Conservation (phyloP, 169 alveolate species). For the Eimeria maxima region DNA sequence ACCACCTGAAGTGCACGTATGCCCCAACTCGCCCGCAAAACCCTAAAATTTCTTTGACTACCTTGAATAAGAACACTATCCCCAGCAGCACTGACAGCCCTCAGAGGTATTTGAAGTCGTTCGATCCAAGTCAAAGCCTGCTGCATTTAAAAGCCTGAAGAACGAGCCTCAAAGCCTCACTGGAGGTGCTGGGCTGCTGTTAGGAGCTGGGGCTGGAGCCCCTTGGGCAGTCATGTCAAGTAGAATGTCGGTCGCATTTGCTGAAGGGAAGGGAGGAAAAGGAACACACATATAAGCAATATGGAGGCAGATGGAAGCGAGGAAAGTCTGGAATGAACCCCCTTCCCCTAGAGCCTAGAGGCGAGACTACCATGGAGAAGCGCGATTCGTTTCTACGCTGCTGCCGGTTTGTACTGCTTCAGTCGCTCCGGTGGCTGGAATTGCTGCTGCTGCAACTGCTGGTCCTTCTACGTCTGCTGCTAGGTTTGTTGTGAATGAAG, state of each 20-base stretch:
- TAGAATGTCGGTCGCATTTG: conserved; percentile 35
- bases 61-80: no score
- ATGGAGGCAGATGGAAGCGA: background rate
- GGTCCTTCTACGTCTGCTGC: background rate
- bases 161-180: background rate
- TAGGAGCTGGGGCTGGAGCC: background rate
- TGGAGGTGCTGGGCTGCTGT: conserved; percentile 18
- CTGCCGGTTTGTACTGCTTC: background rate
- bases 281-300: background rate
- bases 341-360: background rate
- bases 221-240: conserved; percentile 26
- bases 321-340: background rate
- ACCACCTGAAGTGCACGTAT: conserved; percentile 38
- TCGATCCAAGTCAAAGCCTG: no score
- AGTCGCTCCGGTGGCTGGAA: background rate
- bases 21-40: conserved; percentile 16
- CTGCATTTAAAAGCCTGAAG: background rate
- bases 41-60: no score
- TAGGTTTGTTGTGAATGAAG: background rate
- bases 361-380: background rate
- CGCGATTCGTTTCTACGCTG: background rate
- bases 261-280: conserved; percentile 8
- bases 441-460: conserved; percentile 10
- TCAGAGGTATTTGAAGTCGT: no score
- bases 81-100: no score